phyloP scores from a whole-genome alignment of 305 asterid genomes.

The Stenogyne calaminthoides region DNA sequence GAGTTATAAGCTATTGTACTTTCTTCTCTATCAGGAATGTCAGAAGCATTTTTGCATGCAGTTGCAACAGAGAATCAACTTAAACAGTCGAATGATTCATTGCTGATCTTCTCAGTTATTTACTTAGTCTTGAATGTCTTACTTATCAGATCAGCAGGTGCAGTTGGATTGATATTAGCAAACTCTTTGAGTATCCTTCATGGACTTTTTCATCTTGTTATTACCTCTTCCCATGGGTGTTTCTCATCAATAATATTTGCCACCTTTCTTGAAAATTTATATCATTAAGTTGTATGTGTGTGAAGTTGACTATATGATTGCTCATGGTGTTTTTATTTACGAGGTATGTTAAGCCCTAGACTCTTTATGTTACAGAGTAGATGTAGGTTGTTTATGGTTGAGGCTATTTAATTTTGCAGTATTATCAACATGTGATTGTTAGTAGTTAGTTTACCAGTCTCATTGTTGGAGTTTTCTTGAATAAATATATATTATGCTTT shows the following conservation, averaged over 20 bases:
- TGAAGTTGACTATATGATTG: conserved; percentile 2
- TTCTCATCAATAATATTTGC: neutral
- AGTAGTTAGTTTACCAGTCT: neutral
- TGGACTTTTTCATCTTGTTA: conserved; percentile 3
- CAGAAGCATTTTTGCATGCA: conserved; percentile 96
- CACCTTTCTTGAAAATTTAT: neutral
- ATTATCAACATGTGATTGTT: neutral
- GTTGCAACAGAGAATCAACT: conserved; percentile 86
- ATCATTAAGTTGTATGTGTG: conserved; percentile 3
- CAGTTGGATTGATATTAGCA: conserved; percentile 84
- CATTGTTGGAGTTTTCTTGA: neutral
- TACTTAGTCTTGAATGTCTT: conserved; percentile 67
- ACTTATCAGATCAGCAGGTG: conserved; percentile 83
- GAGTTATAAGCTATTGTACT: conserved; percentile 11
- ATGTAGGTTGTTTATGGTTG: neutral
- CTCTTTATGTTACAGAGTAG: conserved; percentile 5
- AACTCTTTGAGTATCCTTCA: conserved; percentile 94
- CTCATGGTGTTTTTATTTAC: conserved; percentile 3
- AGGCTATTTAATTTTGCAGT: conserved; percentile 3
- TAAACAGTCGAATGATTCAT: conserved; percentile 70
- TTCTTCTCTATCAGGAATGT: conserved; percentile 62
- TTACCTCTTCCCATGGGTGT: neutral
- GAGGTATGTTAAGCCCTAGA: neutral
- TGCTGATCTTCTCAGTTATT: conserved; percentile 73
- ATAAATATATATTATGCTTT: conserved; percentile 7